phyloP scores from a whole-genome alignment of 2,329 filamentous ascomycete species.

The Fragosphaeria purpurea region DNA sequence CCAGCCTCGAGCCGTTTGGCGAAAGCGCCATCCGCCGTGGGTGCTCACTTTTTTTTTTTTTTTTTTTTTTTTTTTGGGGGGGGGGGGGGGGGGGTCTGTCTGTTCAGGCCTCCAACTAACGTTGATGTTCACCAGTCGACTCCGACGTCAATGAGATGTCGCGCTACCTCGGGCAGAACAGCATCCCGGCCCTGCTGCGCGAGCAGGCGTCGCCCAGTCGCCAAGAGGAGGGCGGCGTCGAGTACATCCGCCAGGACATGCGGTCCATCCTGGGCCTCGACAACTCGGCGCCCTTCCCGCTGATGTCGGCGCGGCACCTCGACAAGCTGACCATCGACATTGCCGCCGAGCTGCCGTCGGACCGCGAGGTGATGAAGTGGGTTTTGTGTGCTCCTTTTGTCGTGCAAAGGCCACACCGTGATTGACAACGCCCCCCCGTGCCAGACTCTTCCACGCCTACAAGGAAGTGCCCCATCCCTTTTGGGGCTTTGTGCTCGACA shows the following conservation, averaged over 20 bases:
- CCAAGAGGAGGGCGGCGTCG: constrained; percentile 40
- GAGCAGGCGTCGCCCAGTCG: constrained; percentile 48
- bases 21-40: constrained; percentile 10
- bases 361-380: constrained; percentile 57
- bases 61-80: no score
- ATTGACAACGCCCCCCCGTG: no score
- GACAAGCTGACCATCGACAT: constrained; percentile 52
- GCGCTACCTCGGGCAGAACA: constrained; percentile 57
- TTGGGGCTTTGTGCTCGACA: constrained; percentile 58
- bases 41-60: constrained; percentile 5
- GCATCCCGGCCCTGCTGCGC: constrained; percentile 54
- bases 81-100: no score
- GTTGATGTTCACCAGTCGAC: constrained; percentile 29
- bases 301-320: constrained; percentile 55
- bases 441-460: constrained; percentile 53
- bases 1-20: constrained; percentile 4
- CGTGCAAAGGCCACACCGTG: not conserved
- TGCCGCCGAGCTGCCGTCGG: constrained; percentile 50
- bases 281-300: constrained; percentile 55
- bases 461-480: constrained; percentile 59
- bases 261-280: constrained; percentile 56
- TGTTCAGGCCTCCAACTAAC: not conserved
- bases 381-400: constrained; percentile 15
- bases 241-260: constrained; percentile 52
- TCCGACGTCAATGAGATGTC: constrained; percentile 44